Percentiles rank a stretch among this genome's conserved stretches.
Evolutionary conservation across 331 rosid genomes (phyloP).

Genomic region (Telfairia occidentalis): DNA sequence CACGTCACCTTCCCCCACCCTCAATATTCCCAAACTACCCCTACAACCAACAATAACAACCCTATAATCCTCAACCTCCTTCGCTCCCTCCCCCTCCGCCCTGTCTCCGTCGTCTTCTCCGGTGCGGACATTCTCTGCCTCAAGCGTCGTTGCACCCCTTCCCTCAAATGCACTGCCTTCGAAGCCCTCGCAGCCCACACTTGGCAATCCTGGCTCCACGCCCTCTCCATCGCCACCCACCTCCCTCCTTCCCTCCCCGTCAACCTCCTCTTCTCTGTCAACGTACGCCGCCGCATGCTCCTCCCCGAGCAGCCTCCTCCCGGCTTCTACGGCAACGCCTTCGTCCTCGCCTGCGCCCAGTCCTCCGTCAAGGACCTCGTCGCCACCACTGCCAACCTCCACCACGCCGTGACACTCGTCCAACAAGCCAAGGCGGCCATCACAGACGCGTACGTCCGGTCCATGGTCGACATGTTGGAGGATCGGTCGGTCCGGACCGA

Average conservation of each 20-base stretch:
- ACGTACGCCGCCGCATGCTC: slow-evolving; percentile 26
- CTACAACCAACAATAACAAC: slow-evolving; percentile 15
- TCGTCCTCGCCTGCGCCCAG: slow-evolving; percentile 53
- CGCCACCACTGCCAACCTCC: slow-evolving; percentile 17
- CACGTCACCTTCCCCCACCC: slow-evolving; percentile 24
- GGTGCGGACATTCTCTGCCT: slow-evolving; percentile 33
- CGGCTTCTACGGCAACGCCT: slow-evolving; percentile 74
- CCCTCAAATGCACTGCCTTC: slow-evolving; percentile 53
- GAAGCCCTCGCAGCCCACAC: slow-evolving; percentile 74
- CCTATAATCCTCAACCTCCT: slow-evolving; percentile 30
- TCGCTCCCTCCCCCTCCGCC: slow-evolving; percentile 52
- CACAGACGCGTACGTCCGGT: slow-evolving; percentile 38
- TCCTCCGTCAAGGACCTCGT: slow-evolving; percentile 30
- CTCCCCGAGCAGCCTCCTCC: slow-evolving; percentile 29
- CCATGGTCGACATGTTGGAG: slow-evolving; percentile 60
- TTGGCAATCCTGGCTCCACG: slow-evolving; percentile 77
- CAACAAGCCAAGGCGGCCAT: slow-evolving; percentile 41
- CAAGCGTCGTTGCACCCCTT: slow-evolving; percentile 47
- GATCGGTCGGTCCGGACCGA: slow-evolving; percentile 48
- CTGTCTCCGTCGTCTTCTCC: slow-evolving; percentile 43
- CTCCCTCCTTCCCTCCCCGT: slow-evolving; percentile 17
- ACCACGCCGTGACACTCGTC: slow-evolving; percentile 40
- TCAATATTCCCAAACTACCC: slow-evolving; percentile 22
- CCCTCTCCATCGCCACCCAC: slow-evolving; percentile 3
- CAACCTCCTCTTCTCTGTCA: slow-evolving; percentile 71